Base-by-base conservation (phyloP, 345 rosid genomes). In the Gossypium longicalyx region DNA sequence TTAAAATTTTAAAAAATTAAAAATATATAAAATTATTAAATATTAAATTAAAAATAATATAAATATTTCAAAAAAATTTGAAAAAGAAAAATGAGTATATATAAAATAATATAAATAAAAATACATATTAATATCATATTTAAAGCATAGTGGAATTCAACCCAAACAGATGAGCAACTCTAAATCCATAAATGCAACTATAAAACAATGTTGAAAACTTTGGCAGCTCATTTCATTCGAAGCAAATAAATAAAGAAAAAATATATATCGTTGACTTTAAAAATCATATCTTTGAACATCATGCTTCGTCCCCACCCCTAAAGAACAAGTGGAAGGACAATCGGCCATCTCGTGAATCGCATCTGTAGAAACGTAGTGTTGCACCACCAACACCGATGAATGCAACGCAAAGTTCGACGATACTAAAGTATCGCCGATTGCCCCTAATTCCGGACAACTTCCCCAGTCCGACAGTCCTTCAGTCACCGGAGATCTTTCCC, bases 301-400 rank as follows among this genome's bases (percentile, higher is more conserved):
- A 45, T 22, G 17, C 19, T 22, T 47, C 9, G 12, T 7, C 38
- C 56, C 19, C 44, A 22, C 15, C n/a, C 19, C 20, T 45, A 67
- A 9, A n/a, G 19, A 44, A 7, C 38, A 48, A 45, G 34, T 49
- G 12, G 25, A 38, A 38, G 17, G 11, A 45, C 13, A 1, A 49
- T 22, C n/a, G 4, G 56, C 12, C 0, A 9, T 12, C 34, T 47
- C 71, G 9, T 38, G 23, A 17, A 7, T 13, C 15, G 9, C 70
- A 49, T 47, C 56, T 1, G 9, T 22, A 38, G 75, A 34, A 9
- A 22, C n/a, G 60, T 88, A 85, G 60, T 85, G 91, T 34, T 91
- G 92, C 65, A 91, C 72, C 23, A 90, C 92, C 22, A 90, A 86
- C 59, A 90, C 87, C 0, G 92, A 91, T 45, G 91, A 83, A 13